Evolutionary conservation across 176 grass and related monocot species (phyloP), one percentile per base, ranked within the genome.

Genomic region (Oryza australiensis): DNA sequence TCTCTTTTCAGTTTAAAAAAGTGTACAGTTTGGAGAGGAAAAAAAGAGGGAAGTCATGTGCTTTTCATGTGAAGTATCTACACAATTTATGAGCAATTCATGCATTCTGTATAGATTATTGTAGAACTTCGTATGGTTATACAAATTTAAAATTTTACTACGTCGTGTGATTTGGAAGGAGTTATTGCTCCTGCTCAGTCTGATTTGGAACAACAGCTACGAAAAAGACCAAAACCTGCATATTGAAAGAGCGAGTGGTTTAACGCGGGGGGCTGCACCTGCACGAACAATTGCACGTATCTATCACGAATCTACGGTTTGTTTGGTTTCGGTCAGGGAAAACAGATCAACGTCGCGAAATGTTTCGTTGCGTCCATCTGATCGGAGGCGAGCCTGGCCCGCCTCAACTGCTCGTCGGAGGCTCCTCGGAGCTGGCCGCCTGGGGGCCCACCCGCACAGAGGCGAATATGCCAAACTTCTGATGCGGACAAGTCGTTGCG

Each of bases 301-400:
- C 43, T 7, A 7, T 20, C 24, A 43, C 82, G 82, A 76, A 84
- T 70, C 49, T 78, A 3, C 9, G 35, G 11, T 70, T 85, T 64
- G 83, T 70, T 60, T 5, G 65, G 35, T 62, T 71, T 41, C 49
- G 35, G 20, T 11, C 57, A 45, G 24, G 33, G n/a, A n/a, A 22
- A 68, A 63, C 35, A 18, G 77, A 48, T 48, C 46, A 49, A 6
- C 41, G 41, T 12, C 41, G 41, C 41, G 41, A 12, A 40, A 46
- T 13, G 43, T 15, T 49, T 49, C 46, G 46, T 10, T 49, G 46
- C 46, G 13, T 49, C 46, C 46, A 14, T 49, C 46, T 14, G 46
- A 49, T 49, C 46, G 15, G 14, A 16, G 15, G 46, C 46, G 11
- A 49, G 46, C 15, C 46, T 3, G 46, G 14, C 14, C 11, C 12